Conservation (phyloP, 1,284 basidiomycete species). For the Trametes versicolor region DNA sequence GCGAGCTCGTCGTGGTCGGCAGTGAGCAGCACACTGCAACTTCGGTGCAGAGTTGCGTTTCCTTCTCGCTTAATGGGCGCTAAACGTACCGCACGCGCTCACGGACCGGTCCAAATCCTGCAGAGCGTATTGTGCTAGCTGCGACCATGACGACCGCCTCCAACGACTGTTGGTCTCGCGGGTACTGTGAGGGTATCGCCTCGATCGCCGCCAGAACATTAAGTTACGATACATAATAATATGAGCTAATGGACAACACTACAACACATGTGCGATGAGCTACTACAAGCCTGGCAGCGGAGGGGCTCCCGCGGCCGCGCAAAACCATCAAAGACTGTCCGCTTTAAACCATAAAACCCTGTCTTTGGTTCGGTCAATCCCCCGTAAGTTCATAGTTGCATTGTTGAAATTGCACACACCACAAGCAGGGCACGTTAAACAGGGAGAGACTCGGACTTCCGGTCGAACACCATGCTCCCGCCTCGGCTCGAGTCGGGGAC, state of each 20-base stretch:
- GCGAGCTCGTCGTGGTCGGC: constrained; percentile 37
- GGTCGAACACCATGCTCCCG: constrained; percentile 1
- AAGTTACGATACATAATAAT: background rate
- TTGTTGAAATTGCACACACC: too few species aligned
- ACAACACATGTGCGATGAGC: background rate
- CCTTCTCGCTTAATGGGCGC: constrained; percentile 28
- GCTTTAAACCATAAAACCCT: too few species aligned
- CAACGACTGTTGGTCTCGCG: background rate
- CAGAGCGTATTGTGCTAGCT: background rate
- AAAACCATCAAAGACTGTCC: too few species aligned
- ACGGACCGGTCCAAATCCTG: background rate
- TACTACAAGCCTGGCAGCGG: too few species aligned
- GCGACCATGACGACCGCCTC: background rate
- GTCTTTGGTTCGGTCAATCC: too few species aligned
- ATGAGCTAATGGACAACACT: background rate
- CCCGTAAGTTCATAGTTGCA: too few species aligned
- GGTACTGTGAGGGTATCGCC: background rate
- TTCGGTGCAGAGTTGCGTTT: constrained; percentile 15
- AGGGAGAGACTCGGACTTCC: background rate
- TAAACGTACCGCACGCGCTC: background rate
- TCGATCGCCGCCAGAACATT: background rate
- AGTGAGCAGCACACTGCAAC: constrained; percentile 21
- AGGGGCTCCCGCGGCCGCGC: too few species aligned
- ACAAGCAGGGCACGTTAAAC: background rate
- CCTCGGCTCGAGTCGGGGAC: background rate